A percentile compares a stretch with the other conserved stretches of the same genome.
phyloP scores from a whole-genome alignment of 78 protist species.

The Dictyostelium brefeldianum region DNA sequence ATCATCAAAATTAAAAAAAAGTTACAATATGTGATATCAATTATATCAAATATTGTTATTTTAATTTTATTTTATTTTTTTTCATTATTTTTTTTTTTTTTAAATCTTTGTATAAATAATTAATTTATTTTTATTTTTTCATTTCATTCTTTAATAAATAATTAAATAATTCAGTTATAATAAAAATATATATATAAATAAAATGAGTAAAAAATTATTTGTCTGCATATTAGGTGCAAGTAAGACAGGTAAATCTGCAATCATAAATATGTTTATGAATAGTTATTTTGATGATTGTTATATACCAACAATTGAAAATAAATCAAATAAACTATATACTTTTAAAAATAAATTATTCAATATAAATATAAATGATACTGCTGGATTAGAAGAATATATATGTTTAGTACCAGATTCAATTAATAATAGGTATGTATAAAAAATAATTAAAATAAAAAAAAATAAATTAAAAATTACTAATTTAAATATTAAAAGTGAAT shows the following conservation, averaged over 20 bases:
- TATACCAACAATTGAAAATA: not conserved
- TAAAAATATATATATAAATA: not conserved
- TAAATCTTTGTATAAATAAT: not conserved
- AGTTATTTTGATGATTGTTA: not conserved
- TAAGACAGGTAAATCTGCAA: not conserved
- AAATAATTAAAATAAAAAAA: not conserved
- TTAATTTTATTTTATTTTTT: not conserved
- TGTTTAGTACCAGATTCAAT: not conserved
- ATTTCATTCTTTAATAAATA: not conserved
- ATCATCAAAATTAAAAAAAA: not conserved
- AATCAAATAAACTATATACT: not conserved
- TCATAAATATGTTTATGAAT: not conserved
- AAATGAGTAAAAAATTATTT: conserved; percentile 4
- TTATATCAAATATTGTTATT: not conserved
- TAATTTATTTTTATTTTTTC: no score
- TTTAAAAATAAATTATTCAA: not conserved
- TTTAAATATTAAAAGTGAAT: not conserved
- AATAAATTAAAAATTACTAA: not conserved
- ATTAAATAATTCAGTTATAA: not conserved
- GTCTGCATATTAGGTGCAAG: not conserved
- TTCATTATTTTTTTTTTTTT: not conserved
- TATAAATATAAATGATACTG: not conserved
- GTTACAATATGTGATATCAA: not conserved
- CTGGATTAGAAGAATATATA: not conserved
- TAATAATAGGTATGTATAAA: not conserved